Evolutionary conservation across 2,329 filamentous ascomycete species (phyloP).

Genomic region (Exophiala oligosperma): DNA sequence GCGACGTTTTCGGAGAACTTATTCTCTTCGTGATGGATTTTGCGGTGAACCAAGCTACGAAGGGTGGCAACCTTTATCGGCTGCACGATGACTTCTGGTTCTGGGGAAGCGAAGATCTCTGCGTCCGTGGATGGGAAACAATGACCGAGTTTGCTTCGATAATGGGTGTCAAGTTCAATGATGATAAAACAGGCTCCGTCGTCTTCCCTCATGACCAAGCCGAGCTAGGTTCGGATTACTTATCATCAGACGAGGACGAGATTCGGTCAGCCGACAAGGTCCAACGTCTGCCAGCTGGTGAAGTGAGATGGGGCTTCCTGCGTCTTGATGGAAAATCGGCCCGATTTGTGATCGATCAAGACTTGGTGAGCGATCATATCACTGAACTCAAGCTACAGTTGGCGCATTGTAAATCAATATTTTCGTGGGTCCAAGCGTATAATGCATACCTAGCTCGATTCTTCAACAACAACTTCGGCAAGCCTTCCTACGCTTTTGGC

Average conservation of each 20-base stretch:
- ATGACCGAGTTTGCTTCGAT: slow-evolving; percentile 56
- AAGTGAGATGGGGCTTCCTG: slow-evolving; percentile 62
- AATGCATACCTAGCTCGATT: slow-evolving; percentile 60
- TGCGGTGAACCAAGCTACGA: slow-evolving; percentile 59
- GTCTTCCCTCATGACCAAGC: slow-evolving; percentile 21
- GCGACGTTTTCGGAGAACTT: slow-evolving; percentile 60
- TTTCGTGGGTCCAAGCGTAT: slow-evolving; percentile 62
- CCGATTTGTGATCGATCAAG: slow-evolving; percentile 61
- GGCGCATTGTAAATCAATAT: slow-evolving; percentile 54
- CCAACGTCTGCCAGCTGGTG: slow-evolving; percentile 49
- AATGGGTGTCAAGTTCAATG: slow-evolving; percentile 60
- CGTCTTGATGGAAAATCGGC: slow-evolving; percentile 54
- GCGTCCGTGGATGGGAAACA: slow-evolving; percentile 60
- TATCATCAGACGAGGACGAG: background rate
- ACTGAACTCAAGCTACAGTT: slow-evolving; percentile 61
- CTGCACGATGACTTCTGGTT: slow-evolving; percentile 69
- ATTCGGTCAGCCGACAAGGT: too few species aligned
- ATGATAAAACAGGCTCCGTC: slow-evolving; percentile 57
- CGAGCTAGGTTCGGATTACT: background rate
- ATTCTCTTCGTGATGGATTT: slow-evolving; percentile 67
- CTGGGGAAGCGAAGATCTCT: slow-evolving; percentile 57
- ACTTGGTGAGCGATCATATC: slow-evolving; percentile 60
- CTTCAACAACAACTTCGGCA: slow-evolving; percentile 59
- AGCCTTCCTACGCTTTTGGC: slow-evolving; percentile 56
- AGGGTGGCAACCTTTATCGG: slow-evolving; percentile 51